Evolutionary conservation across 345 rosid genomes (phyloP).

Genomic region (Populus ilicifolia): DNA sequence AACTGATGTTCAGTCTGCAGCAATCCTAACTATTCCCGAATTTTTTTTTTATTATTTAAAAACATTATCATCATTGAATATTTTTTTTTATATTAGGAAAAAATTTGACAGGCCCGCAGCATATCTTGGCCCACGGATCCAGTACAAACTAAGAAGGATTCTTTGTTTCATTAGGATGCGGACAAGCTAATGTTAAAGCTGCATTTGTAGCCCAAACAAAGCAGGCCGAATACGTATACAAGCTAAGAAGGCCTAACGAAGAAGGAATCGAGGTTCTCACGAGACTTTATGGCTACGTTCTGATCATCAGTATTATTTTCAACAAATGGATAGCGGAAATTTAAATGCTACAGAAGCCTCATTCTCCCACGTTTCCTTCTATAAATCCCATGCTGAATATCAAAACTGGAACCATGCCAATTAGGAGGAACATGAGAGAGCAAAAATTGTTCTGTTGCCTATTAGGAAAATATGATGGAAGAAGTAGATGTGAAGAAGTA

Average conservation of each 20-base stretch:
- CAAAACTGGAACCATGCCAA: not conserved
- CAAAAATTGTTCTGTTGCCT: not conserved
- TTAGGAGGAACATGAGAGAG: not conserved
- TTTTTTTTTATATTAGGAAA: too few species aligned
- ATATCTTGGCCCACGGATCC: too few species aligned
- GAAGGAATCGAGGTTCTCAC: too few species aligned
- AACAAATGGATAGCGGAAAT: not conserved
- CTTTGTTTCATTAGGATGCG: too few species aligned
- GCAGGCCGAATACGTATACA: too few species aligned
- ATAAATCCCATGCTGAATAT: not conserved
- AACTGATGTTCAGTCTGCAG: slow-evolving; percentile 81
- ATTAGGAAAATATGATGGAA: not conserved
- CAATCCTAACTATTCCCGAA: slow-evolving; percentile 66
- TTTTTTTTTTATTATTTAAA: too few species aligned
- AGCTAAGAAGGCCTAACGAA: too few species aligned
- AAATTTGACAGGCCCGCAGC: too few species aligned
- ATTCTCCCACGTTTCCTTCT: not conserved
- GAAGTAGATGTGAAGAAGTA: not conserved
- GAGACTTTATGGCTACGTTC: not conserved
- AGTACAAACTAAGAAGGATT: too few species aligned
- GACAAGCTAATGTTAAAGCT: too few species aligned
- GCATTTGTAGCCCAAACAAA: too few species aligned
- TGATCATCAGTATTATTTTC: not conserved
- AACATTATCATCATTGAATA: too few species aligned
- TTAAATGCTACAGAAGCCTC: not conserved